Conservation (phyloP, 164 flowering plant genomes). For the Malania oleifera region DNA sequence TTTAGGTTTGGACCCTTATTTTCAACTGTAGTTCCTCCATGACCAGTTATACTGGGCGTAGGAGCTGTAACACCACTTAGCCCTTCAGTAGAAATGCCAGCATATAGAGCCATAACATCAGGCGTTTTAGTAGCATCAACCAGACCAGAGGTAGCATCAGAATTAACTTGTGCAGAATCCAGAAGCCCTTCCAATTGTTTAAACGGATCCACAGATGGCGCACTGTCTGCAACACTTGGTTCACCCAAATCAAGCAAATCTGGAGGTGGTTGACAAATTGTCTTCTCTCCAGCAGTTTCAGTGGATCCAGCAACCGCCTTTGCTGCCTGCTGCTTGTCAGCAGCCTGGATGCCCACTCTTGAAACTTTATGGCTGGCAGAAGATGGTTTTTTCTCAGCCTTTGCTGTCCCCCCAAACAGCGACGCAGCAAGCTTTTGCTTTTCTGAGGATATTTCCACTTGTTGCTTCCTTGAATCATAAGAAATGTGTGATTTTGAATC, state of each 20-base stretch:
- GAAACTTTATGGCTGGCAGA: not conserved
- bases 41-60: not conserved
- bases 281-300: not conserved
- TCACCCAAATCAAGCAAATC: conserved; percentile 4
- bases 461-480: not conserved
- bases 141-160: not conserved
- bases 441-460: not conserved
- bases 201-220: not conserved
- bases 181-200: conserved; percentile 2
- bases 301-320: not conserved
- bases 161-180: not conserved
- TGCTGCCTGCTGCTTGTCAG: not conserved
- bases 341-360: not conserved
- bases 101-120: not conserved
- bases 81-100: not conserved
- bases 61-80: not conserved
- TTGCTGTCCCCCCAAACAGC: not conserved
- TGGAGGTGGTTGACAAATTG: conserved; percentile 2
- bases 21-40: not conserved
- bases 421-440: conserved; percentile 5
- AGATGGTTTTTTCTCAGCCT: not conserved
- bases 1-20: not conserved
- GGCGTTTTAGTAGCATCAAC: not conserved
- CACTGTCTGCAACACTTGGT: too few relatives aligned
- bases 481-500: not conserved